Evolutionary conservation across 2,329 filamentous ascomycete species (phyloP), one percentile per base, ranked within the genome.

Genomic region (Colletotrichum gigasporum): DNA sequence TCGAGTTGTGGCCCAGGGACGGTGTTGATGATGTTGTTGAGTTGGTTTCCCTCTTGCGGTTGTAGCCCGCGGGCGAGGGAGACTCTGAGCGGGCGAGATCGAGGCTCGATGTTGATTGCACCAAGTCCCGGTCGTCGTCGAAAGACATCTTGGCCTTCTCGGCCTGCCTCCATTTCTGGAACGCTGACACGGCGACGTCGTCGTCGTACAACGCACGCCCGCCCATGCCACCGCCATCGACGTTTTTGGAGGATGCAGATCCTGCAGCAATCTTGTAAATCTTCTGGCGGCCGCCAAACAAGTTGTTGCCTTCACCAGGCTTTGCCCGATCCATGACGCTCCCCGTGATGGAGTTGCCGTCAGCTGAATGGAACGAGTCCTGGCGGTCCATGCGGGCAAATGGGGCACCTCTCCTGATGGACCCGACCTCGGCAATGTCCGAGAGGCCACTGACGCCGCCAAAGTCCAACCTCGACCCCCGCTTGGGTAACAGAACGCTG

Each of bases 281-380:
- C 80, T 98, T 98, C 75, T 98, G 96, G 44, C 96, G 89, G 14
- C 96, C 96, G 61, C 96, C 96, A 77, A 99, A 99, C 60, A 99
- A 78, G 69, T 92, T 91, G 74, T 98, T 99, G 45, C 95, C 94
- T 73, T 98, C 95, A 1, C 87, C 90, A 0, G 93, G 94, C 70
- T 94, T 90, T 7, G 91, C 83, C 53, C 96, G 86, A 70, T 84
- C 90, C 91, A 98, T 95, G n/a, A 98, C 85, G 75, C 91, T 93
- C 1, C 87, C 79, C 9, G 82, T 80, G 4, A 81, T 79, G 6
- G 86, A 87, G 45, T 90, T 89, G 34, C 90, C 85, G 67, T 97
- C 93, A 2, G 86, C 89, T 4, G 85, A 85, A 42, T 83, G 82
- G 70, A 87, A 92, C 0, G 92, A 94, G 59, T 88, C 84, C 14